These are phyloP conservation scores for Salinomyces thailandicus DNA, from an alignment of 2,329 filamentous ascomycete genomes.

Conservation along the genomic window DNA sequence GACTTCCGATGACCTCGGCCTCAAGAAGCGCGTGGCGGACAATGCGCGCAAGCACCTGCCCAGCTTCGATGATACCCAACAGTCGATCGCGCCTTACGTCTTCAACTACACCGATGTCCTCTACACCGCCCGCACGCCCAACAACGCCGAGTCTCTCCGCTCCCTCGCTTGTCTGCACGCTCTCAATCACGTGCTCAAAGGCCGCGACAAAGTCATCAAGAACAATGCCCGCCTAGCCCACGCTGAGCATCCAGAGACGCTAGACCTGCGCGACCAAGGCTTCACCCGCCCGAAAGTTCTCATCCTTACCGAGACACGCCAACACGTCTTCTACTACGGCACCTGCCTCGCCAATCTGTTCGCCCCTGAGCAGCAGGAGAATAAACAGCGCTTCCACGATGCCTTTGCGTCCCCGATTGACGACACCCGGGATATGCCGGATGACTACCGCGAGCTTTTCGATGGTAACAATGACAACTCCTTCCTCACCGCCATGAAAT, in stretches of 20 bases:
- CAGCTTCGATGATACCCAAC: conserved; percentile 51
- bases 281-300: conserved; percentile 92
- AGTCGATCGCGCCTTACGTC: conserved; percentile 57
- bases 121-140: conserved; percentile 59
- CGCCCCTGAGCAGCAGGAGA: conserved; percentile 84
- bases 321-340: conserved; percentile 70
- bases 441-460: conserved; percentile 82
- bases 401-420: conserved; percentile 61
- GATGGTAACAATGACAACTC: conserved; percentile 94
- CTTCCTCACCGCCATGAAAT: conserved; percentile 92
- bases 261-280: conserved; percentile 81
- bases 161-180: conserved; percentile 70
- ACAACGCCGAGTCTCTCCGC: conserved; percentile 59
- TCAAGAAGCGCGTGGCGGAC: conserved; percentile 61
- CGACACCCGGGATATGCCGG: conserved; percentile 56
- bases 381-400: conserved; percentile 84
- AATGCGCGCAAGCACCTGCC: conserved; percentile 44
- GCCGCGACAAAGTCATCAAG: conserved; percentile 81
- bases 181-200: conserved; percentile 88
- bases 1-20: conserved; percentile 36
- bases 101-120: conserved; percentile 78
- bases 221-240: conserved; percentile 73
- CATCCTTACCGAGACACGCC: conserved; percentile 77
- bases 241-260: conserved; percentile 49
- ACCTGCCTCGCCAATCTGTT: conserved; percentile 66